These are phyloP conservation scores for Globisporangium cystogenes DNA, from an alignment of 352 stramenopile species.

Conservation along the genomic window DNA sequence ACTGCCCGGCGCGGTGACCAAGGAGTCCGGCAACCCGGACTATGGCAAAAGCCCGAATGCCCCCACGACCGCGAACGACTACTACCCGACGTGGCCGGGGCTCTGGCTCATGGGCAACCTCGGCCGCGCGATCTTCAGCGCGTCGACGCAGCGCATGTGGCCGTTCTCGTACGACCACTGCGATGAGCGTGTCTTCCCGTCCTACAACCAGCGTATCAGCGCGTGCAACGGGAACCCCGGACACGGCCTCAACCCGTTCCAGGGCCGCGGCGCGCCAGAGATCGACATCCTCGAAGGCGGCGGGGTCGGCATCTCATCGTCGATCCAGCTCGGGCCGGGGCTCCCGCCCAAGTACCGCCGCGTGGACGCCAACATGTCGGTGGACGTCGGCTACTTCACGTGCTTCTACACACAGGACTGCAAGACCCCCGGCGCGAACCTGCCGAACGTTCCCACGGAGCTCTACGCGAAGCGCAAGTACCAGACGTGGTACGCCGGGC, in stretches of 20 bases:
- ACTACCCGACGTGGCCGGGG: constrained; percentile 88
- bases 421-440: constrained; percentile 41
- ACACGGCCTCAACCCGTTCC: constrained; percentile 85
- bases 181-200: constrained; percentile 78
- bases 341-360: constrained; percentile 48
- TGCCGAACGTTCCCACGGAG: constrained; percentile 41
- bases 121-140: constrained; percentile 92
- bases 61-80: constrained; percentile 21
- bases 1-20: constrained; percentile 77
- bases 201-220: constrained; percentile 69
- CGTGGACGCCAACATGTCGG: constrained; percentile 22
- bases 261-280: constrained; percentile 90
- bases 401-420: constrained; percentile 45
- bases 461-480: constrained; percentile 33
- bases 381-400: constrained; percentile 17
- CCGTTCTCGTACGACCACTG: constrained; percentile 94
- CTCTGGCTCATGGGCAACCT: constrained; percentile 96
- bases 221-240: constrained; percentile 90
- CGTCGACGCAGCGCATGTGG: constrained; percentile 92
- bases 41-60: constrained; percentile 70
- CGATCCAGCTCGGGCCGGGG: constrained; percentile 66
- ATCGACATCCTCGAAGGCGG: constrained; percentile 94
- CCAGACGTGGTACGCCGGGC: constrained; percentile 46
- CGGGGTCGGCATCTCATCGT: constrained; percentile 59
- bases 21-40: constrained; percentile 59